These are phyloP conservation scores for Rhodotorula babjevae DNA, from an alignment of 768 basidiomycete species.

Conservation along the genomic window DNA sequence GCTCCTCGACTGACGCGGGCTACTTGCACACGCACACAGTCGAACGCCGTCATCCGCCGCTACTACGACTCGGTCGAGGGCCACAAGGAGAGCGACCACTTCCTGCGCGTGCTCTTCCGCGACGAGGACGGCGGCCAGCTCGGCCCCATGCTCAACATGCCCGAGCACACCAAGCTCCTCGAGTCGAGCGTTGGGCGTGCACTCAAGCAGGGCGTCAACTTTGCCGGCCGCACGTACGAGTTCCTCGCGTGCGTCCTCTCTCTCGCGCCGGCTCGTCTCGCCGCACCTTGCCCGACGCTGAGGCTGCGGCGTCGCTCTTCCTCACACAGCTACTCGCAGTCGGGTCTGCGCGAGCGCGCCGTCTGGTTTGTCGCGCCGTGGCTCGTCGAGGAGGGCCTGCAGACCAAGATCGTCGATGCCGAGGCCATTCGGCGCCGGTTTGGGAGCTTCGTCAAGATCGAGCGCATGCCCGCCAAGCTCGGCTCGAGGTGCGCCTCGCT, in stretches of 20 bases:
- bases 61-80: conserved; percentile 3
- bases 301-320: too few relatives aligned
- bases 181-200: neutral
- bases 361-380: conserved; percentile 22
- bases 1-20: too few relatives aligned
- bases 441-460: conserved; percentile 18
- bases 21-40: too few relatives aligned
- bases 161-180: neutral
- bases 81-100: neutral
- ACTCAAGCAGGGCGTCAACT: neutral
- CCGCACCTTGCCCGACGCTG: too few relatives aligned
- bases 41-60: conserved; percentile 18
- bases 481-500: conserved; percentile 14
- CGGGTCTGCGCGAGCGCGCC: conserved; percentile 2
- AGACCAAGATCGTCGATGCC: neutral
- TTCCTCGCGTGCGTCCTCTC: too few relatives aligned
- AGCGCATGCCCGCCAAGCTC: conserved; percentile 13
- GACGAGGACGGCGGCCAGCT: conserved; percentile 21
- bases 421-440: neutral
- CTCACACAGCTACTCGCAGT: conserved; percentile 35
- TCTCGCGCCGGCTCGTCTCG: too few relatives aligned
- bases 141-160: neutral
- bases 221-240: conserved; percentile 18
- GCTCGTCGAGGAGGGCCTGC: neutral
- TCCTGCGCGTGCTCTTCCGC: conserved; percentile 28